A percentile compares a stretch with the other conserved stretches of the same genome.
These are phyloP conservation scores for Trapa incisa DNA, from an alignment of 345 rosid species.

Conservation along the genomic window DNA sequence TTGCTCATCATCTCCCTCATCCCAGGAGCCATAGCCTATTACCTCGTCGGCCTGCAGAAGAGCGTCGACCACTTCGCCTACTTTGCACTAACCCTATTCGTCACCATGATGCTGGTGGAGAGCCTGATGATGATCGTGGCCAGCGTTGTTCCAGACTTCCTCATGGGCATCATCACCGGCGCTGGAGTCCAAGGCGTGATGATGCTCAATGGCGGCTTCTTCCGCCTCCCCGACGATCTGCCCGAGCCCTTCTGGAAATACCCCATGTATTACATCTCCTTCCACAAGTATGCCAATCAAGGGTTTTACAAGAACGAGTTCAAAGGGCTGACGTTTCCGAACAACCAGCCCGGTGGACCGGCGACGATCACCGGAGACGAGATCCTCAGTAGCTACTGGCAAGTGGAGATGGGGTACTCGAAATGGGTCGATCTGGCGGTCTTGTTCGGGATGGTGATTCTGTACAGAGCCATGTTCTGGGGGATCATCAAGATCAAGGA, in stretches of 20 bases:
- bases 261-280: slow-evolving; percentile 30
- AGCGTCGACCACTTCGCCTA: slow-evolving; percentile 24
- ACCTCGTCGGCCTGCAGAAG: slow-evolving; percentile 29
- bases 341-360: slow-evolving; percentile 8
- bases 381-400: slow-evolving; percentile 15
- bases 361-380: slow-evolving; percentile 13
- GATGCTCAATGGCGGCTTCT: slow-evolving; percentile 39
- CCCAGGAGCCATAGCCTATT: slow-evolving; percentile 40
- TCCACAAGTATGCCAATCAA: slow-evolving; percentile 22
- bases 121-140: slow-evolving; percentile 54
- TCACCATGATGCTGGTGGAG: slow-evolving; percentile 30
- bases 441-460: slow-evolving; percentile 17
- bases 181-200: slow-evolving; percentile 44
- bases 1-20: slow-evolving; percentile 22
- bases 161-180: slow-evolving; percentile 43
- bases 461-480: slow-evolving; percentile 16
- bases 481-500: slow-evolving; percentile 12
- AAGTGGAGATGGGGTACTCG: slow-evolving; percentile 20
- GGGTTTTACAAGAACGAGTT: slow-evolving; percentile 29
- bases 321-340: slow-evolving; percentile 11
- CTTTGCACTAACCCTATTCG: slow-evolving; percentile 25
- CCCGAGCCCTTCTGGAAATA: slow-evolving; percentile 36
- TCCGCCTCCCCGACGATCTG: slow-evolving; percentile 28
- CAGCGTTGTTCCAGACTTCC: slow-evolving; percentile 36
- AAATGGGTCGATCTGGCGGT: slow-evolving; percentile 20